A percentile compares a stretch with the other conserved stretches of the same genome.
phyloP scores from a whole-genome alignment of 345 rosid species.

The Gossypium stocksii region DNA sequence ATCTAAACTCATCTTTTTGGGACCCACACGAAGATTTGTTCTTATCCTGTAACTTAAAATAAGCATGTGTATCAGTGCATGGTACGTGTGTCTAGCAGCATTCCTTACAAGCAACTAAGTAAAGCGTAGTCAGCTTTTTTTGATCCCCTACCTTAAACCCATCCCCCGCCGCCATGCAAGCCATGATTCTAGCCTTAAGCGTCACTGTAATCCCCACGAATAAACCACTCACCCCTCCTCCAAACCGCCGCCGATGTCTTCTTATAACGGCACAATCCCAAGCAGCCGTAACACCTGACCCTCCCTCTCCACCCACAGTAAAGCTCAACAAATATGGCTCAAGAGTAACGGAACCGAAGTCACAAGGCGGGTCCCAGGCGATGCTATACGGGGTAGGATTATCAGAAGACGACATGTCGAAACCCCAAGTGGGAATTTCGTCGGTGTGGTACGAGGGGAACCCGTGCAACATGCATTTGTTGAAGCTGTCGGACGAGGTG shows the following conservation, averaged over 20 bases:
- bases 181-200: slow-evolving; percentile 38
- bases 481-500: slow-evolving; percentile 77
- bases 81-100: neutral
- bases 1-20: neutral
- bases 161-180: slow-evolving; percentile 34
- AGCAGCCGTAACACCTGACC: slow-evolving; percentile 37
- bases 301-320: slow-evolving; percentile 24
- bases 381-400: slow-evolving; percentile 84
- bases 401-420: slow-evolving; percentile 72
- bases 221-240: slow-evolving; percentile 17
- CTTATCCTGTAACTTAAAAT: neutral
- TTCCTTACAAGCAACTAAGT: neutral
- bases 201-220: slow-evolving; percentile 20
- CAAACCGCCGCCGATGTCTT: slow-evolving; percentile 17
- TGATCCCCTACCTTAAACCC: slow-evolving; percentile 3
- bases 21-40: neutral
- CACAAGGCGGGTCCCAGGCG: slow-evolving; percentile 96
- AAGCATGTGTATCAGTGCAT: neutral
- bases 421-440: slow-evolving; percentile 85
- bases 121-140: neutral
- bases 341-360: slow-evolving; percentile 77
- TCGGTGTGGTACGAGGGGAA: slow-evolving; percentile 98
- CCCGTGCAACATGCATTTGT: slow-evolving; percentile 92
- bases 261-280: slow-evolving; percentile 37
- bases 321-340: slow-evolving; percentile 88